A percentile compares a stretch with the other conserved stretches of the same genome.
These are phyloP conservation scores for Flaveria trinervia DNA, from an alignment of 129 eudicot species.

Conservation along the genomic window DNA sequence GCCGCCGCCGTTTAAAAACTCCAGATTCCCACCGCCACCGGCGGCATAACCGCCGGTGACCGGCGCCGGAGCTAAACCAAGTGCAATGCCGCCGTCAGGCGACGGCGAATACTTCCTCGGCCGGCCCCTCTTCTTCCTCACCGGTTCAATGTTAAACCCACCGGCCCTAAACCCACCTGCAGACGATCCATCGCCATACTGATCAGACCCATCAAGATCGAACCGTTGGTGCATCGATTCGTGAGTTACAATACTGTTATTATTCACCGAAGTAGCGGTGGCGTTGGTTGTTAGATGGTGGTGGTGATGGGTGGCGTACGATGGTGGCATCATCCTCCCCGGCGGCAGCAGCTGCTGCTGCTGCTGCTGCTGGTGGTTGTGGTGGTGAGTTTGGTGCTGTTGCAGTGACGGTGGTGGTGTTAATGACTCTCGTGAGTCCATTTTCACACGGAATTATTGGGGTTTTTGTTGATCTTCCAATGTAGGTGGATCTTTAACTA, in stretches of 20 bases:
- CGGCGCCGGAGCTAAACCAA: conserved; percentile 61
- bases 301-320: conserved; percentile 34
- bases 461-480: conserved; percentile 7
- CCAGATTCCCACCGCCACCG: conserved; percentile 38
- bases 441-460: conserved; percentile 16
- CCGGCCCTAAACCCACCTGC: conserved; percentile 45
- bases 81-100: conserved; percentile 67
- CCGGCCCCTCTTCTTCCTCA: conserved; percentile 76
- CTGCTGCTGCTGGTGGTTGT: conserved; percentile 23
- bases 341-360: conserved; percentile 12
- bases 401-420: conserved; percentile 40
- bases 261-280: conserved; percentile 27
- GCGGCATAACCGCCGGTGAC: conserved; percentile 22
- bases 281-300: conserved; percentile 34
- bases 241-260: conserved; percentile 12
- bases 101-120: conserved; percentile 85
- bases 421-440: conserved; percentile 55
- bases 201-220: conserved; percentile 44
- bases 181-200: conserved; percentile 47
- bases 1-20: conserved; percentile 42
- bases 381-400: conserved; percentile 37
- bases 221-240: conserved; percentile 39
- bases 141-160: conserved; percentile 58
- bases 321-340: conserved; percentile 35
- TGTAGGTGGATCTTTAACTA: conserved; percentile 24